Evolutionary conservation across 306 rosid species (phyloP), one percentile per base, ranked within the genome.

Genomic region (Carpinus viminea): DNA sequence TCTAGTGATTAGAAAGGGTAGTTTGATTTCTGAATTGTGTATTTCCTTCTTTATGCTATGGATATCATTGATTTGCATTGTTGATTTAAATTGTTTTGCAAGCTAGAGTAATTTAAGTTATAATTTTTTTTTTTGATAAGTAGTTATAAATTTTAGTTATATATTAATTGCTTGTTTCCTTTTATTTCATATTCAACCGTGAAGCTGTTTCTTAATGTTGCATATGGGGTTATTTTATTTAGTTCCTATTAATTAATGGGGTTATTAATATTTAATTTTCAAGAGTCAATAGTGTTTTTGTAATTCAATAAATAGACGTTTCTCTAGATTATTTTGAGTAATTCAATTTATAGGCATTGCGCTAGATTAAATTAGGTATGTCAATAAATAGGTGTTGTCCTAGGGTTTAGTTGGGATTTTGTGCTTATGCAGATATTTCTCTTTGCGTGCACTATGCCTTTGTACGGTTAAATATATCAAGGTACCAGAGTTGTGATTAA

Each of bases 391-490:
- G 45, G 0, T 41, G 45, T 41, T 41, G 45, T 41, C 45, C 7
- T 6, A 41, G 45, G 45, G 7, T 41, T 41, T 41, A 41, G 45
- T n/a, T n/a, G n/a, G 98, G 98, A 82, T 94, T 94, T 82, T 94
- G 97, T 83, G 86, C 82, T 55, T 94, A 94, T 45, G 97, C 97
- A 74, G 97, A 94, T 81, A 91, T 92, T 87, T 86, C 98, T 46
- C 86, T 94, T 10, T 89, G 97, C 84, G 88, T 94, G 57, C 94
- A 90, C 80, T 92, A 86, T 69, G 94, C 96, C 77, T 89, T 88
- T 83, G 92, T 85, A 56, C 85, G 78, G 84, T 79, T 92, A 82
- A 88, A 92, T 72, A 74, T 94, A 85, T 90, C 96, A 46, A 94
- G 97, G 98, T 94, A 80, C 84, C 43, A 61, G 17, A 21, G 16